Evolutionary conservation across 1,284 basidiomycete species (phyloP).

Genomic region (Ustilago trichophora): DNA sequence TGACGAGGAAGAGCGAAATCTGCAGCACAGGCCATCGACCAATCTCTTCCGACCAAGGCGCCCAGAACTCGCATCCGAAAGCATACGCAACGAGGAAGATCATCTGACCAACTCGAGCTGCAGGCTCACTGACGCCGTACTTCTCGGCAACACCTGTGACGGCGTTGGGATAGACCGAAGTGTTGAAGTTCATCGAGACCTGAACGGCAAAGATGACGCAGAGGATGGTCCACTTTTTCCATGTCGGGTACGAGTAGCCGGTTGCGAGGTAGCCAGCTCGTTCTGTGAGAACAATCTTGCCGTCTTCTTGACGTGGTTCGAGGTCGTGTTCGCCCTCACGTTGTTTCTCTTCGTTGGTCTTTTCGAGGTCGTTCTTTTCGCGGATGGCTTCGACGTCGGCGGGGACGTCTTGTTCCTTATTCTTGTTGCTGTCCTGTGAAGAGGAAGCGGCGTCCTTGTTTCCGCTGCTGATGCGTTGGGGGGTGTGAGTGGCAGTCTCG

Average conservation of each 20-base stretch:
- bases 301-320: constrained; percentile 51
- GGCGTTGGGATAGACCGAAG: constrained; percentile 66
- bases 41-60: constrained; percentile 66
- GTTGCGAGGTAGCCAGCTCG: constrained; percentile 62
- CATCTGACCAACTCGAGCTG: constrained; percentile 67
- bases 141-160: constrained; percentile 56
- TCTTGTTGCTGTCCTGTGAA: constrained; percentile 11
- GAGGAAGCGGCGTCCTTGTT: constrained; percentile 12
- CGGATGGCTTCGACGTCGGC: constrained; percentile 32
- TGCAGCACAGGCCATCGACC: constrained; percentile 65
- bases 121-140: constrained; percentile 66
- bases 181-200: constrained; percentile 67
- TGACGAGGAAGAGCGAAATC: constrained; percentile 64
- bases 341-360: constrained; percentile 47
- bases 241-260: constrained; percentile 56
- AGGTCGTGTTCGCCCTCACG: constrained; percentile 43
- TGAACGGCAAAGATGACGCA: constrained; percentile 67
- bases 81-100: constrained; percentile 68
- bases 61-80: constrained; percentile 66
- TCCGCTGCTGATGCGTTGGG: background rate
- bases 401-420: constrained; percentile 2
- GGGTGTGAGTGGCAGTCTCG: constrained; percentile 17
- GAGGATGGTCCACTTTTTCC: constrained; percentile 68
- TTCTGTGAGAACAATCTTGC: constrained; percentile 64
- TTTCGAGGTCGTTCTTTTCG: constrained; percentile 39